These are phyloP conservation scores for Parietaria judaica DNA, from an alignment of 306 rosid species.

Conservation along the genomic window DNA sequence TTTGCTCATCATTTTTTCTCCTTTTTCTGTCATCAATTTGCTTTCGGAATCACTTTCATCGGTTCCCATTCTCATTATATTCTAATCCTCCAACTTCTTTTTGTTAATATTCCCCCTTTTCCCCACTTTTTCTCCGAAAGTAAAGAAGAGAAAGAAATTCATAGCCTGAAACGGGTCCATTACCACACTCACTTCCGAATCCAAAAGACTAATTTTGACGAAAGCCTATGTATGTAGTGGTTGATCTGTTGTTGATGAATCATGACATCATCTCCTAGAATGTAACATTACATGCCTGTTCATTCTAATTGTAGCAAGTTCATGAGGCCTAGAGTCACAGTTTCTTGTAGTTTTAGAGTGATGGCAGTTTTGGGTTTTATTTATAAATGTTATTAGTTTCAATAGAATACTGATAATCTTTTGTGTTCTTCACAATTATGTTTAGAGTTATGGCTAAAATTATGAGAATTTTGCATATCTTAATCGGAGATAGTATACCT, in stretches of 20 bases:
- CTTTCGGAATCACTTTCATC: conserved; percentile 7
- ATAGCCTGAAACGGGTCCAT: not conserved
- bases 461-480: no score
- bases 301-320: no score
- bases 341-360: no score
- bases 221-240: not conserved
- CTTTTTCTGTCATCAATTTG: not conserved
- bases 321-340: no score
- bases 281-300: not conserved
- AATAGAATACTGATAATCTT: no score
- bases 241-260: no score
- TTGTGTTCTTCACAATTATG: no score
- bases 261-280: not conserved
- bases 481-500: no score
- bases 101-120: not conserved
- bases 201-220: not conserved
- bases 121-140: conserved; percentile 11
- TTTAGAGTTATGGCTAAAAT: no score
- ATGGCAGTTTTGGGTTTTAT: no score
- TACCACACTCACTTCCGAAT: not conserved
- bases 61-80: conserved; percentile 1
- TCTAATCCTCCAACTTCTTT: conserved; percentile 2
- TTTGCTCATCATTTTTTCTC: not conserved
- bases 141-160: not conserved
- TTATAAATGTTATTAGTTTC: no score